A percentile compares a stretch with the other conserved stretches of the same genome.
Evolutionary conservation across 2,329 filamentous ascomycete genomes (phyloP).

Genomic region (Aspergillus tanneri): DNA sequence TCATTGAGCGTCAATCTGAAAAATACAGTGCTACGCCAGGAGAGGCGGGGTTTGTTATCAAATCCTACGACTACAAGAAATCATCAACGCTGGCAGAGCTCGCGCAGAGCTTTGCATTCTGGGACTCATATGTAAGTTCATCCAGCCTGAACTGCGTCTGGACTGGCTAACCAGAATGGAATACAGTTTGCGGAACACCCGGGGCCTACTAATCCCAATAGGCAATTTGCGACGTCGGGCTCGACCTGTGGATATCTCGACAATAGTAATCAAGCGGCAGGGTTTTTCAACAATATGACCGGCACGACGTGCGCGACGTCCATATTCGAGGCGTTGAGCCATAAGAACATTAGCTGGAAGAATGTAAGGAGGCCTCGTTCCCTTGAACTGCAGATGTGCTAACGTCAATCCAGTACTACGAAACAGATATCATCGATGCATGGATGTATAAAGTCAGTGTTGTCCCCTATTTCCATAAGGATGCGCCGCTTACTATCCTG

Average conservation of each 20-base stretch:
- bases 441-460: conserved; percentile 34
- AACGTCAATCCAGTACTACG: conserved; percentile 32
- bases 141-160: neutral
- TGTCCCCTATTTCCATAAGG: neutral
- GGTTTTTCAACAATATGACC: conserved; percentile 36
- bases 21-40: conserved; percentile 38
- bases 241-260: conserved; percentile 36
- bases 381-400: neutral
- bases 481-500: neutral
- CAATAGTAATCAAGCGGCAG: conserved; percentile 33
- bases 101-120: conserved; percentile 41
- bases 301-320: conserved; percentile 37
- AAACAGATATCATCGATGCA: conserved; percentile 39
- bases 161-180: conserved; percentile 9
- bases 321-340: conserved; percentile 40
- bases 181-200: conserved; percentile 38
- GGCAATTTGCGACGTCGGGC: conserved; percentile 41
- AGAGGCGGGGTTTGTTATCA: conserved; percentile 39
- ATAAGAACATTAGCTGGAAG: conserved; percentile 41
- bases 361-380: conserved; percentile 23
- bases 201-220: conserved; percentile 43
- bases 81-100: conserved; percentile 35
- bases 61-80: conserved; percentile 39
- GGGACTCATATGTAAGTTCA: conserved; percentile 34
- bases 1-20: conserved; percentile 41